Conservation (phyloP, 1,284 basidiomycete species). For the Tilletia caries region DNA sequence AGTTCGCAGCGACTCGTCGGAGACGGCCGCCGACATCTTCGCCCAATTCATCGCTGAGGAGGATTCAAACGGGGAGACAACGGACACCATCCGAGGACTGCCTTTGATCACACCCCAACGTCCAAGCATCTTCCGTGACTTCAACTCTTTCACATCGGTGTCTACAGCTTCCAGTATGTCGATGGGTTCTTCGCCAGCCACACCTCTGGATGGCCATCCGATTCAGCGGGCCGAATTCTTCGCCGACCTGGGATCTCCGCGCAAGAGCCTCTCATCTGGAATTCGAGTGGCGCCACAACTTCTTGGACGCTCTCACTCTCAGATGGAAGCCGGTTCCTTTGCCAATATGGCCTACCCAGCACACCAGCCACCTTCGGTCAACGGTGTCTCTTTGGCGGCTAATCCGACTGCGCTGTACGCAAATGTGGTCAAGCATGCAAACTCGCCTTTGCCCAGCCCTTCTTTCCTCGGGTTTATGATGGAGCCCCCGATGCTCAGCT, state of each 20-base stretch:
- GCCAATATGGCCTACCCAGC: background rate
- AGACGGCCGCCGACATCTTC: constrained; percentile 11
- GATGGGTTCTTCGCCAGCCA: background rate
- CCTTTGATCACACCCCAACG: constrained; percentile 8
- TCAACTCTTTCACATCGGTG: background rate
- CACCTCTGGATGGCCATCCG: background rate
- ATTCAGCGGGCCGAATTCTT: background rate
- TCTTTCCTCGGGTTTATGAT: background rate
- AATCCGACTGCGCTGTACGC: background rate
- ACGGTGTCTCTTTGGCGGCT: background rate
- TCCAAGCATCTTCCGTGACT: background rate
- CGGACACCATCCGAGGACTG: constrained; percentile 8
- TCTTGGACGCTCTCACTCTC: background rate
- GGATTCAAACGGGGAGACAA: background rate
- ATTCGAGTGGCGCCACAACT: background rate
- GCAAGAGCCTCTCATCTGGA: background rate
- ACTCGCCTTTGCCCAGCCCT: background rate
- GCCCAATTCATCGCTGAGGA: constrained; percentile 12
- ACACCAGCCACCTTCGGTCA: background rate
- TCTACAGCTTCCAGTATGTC: background rate
- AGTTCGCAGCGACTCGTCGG: background rate
- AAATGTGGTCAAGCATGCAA: background rate
- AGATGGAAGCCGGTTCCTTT: background rate
- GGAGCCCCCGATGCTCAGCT: background rate
- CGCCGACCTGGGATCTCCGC: background rate